A percentile compares a stretch with the other conserved stretches of the same genome.
Evolutionary conservation across 768 basidiomycete species (phyloP).

Genomic region (Sporobolomyces pararoseus): DNA sequence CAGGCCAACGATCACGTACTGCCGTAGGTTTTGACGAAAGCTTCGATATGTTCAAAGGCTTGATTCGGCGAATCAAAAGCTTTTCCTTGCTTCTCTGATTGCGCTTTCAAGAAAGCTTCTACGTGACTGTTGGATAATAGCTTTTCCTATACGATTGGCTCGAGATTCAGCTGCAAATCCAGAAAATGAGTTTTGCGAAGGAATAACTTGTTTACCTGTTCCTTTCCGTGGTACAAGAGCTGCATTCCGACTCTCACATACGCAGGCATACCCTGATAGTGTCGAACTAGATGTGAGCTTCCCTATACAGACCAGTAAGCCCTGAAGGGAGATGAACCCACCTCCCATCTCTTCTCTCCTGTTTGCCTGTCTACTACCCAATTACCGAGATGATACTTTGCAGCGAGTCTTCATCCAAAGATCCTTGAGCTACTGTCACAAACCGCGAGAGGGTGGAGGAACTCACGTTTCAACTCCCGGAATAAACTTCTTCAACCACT

Average conservation of each 20-base stretch:
- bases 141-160: background rate
- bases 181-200: background rate
- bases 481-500: slow-evolving; percentile 13
- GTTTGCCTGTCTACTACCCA: slow-evolving; percentile 20
- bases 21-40: slow-evolving; percentile 49
- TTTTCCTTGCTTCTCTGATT: slow-evolving; percentile 31
- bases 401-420: slow-evolving; percentile 6
- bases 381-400: slow-evolving; percentile 16
- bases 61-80: slow-evolving; percentile 34
- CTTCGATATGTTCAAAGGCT: slow-evolving; percentile 49
- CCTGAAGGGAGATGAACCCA: background rate
- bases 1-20: slow-evolving; percentile 24
- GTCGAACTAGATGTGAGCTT: background rate
- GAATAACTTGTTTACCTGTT: slow-evolving; percentile 10
- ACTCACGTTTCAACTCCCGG: slow-evolving; percentile 18
- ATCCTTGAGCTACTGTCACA: too few relatives aligned
- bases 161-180: background rate
- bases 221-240: slow-evolving; percentile 30
- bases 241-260: slow-evolving; percentile 42
- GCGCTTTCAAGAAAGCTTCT: slow-evolving; percentile 27
- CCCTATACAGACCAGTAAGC: background rate
- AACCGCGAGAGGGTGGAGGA: background rate
- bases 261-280: slow-evolving; percentile 32
- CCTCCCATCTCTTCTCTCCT: slow-evolving; percentile 27
- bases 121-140: slow-evolving; percentile 3